These are phyloP conservation scores for Ustilago crameri DNA, from an alignment of 1,284 basidiomycete genomes.

Conservation along the genomic window DNA sequence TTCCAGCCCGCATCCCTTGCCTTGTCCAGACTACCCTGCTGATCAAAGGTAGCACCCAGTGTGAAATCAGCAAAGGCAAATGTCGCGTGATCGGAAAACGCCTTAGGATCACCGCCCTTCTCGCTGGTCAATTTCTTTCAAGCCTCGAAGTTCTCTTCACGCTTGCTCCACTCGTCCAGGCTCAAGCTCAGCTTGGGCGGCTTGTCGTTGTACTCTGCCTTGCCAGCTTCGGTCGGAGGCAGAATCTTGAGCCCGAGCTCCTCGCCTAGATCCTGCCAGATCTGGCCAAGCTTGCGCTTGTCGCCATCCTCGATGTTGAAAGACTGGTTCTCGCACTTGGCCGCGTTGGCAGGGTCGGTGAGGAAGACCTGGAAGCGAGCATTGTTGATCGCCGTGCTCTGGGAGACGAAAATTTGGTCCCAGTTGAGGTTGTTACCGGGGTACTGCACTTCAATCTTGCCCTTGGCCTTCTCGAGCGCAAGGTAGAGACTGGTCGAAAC, in stretches of 20 bases:
- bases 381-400: slow-evolving; percentile 46
- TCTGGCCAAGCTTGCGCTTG: slow-evolving; percentile 31
- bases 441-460: slow-evolving; percentile 38
- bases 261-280: slow-evolving; percentile 42
- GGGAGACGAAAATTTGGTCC: slow-evolving; percentile 41
- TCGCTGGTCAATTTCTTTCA: slow-evolving; percentile 42
- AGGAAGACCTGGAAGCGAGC: slow-evolving; percentile 45
- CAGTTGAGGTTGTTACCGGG: slow-evolving; percentile 46
- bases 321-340: slow-evolving; percentile 42
- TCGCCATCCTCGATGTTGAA: slow-evolving; percentile 51
- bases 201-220: slow-evolving; percentile 31
- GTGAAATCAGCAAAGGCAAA: slow-evolving; percentile 48
- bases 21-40: slow-evolving; percentile 42
- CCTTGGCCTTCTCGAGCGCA: slow-evolving; percentile 41
- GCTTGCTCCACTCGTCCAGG: slow-evolving; percentile 40
- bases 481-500: slow-evolving; percentile 42
- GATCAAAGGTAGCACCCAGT: slow-evolving; percentile 43
- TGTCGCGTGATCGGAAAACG: slow-evolving; percentile 37
- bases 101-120: slow-evolving; percentile 32
- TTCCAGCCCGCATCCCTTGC: slow-evolving; percentile 35
- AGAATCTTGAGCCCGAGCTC: slow-evolving; percentile 31
- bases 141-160: slow-evolving; percentile 28
- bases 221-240: slow-evolving; percentile 20
- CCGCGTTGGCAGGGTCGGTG: slow-evolving; percentile 32
- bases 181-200: slow-evolving; percentile 39